Evolutionary conservation across 2,329 filamentous ascomycete genomes (phyloP).

Genomic region (Xylariaceae sp.): DNA sequence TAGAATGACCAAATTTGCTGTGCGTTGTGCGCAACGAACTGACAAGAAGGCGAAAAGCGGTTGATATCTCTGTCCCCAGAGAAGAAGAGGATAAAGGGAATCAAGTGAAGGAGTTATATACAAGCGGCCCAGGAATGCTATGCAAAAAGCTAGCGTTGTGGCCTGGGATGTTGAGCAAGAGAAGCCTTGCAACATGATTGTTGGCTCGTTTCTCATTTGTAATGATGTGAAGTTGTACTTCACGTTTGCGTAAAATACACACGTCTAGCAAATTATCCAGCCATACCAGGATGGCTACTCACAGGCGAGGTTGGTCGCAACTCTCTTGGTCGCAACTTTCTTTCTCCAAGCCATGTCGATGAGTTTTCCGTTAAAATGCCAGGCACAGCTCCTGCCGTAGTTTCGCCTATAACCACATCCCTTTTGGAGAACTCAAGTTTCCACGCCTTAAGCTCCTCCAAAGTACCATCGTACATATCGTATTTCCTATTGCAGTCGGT

Average conservation of each 20-base stretch:
- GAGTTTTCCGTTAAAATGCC: slow-evolving; percentile 1
- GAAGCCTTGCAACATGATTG: not conserved
- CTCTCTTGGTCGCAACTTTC: not conserved
- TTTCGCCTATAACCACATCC: not conserved
- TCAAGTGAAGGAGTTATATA: too few relatives aligned
- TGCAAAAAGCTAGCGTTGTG: too few relatives aligned
- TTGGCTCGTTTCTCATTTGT: not conserved
- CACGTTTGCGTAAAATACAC: not conserved
- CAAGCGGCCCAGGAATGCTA: too few relatives aligned
- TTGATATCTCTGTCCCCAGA: too few relatives aligned
- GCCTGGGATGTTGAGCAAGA: too few relatives aligned
- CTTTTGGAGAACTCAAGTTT: not conserved
- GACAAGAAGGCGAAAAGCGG: too few relatives aligned
- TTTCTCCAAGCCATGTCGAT: slow-evolving; percentile 5
- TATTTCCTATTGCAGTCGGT: not conserved
- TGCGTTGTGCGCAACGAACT: too few relatives aligned
- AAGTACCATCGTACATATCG: not conserved
- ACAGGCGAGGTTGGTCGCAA: not conserved
- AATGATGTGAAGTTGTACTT: not conserved
- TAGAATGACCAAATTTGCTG: too few relatives aligned
- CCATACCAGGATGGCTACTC: not conserved
- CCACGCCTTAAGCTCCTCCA: not conserved
- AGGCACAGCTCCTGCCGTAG: not conserved
- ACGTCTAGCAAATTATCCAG: slow-evolving; percentile 11
- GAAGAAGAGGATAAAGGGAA: too few relatives aligned